Percentiles rank a stretch among this genome's conserved stretches.
Conservation (phyloP, 208 protist genomes). For the Lotmaria passim region DNA sequence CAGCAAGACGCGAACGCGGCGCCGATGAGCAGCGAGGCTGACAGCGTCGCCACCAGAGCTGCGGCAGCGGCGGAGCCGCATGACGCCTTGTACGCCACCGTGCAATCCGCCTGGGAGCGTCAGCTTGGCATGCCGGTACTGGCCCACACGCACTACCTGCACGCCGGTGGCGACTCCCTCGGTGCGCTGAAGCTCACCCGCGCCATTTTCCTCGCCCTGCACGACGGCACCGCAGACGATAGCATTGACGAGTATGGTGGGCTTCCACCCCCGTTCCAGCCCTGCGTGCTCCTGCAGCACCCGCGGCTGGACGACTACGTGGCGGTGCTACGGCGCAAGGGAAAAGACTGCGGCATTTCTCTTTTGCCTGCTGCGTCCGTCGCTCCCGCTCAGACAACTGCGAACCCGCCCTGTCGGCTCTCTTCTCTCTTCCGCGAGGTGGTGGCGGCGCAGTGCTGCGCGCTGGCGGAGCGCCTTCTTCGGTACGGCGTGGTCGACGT, state of each 20-base stretch:
- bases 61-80: background rate
- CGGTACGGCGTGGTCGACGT: constrained; percentile 33
- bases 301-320: constrained; percentile 52
- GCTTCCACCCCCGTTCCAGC: constrained; percentile 52
- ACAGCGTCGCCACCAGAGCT: too few relatives aligned
- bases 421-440: constrained; percentile 33
- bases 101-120: constrained; percentile 34
- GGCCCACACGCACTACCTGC: constrained; percentile 56
- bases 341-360: background rate
- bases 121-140: constrained; percentile 35
- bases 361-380: background rate
- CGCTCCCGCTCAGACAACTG: background rate
- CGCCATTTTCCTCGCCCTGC: constrained; percentile 46
- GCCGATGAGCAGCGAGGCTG: too few relatives aligned
- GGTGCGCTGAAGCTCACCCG: constrained; percentile 62
- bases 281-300: constrained; percentile 51
- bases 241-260: constrained; percentile 54
- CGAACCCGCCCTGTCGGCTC: background rate
- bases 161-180: constrained; percentile 66
- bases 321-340: constrained; percentile 17
- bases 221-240: constrained; percentile 34
- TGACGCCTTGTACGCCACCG: constrained; percentile 20
- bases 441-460: constrained; percentile 30
- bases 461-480: constrained; percentile 39
- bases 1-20: too few relatives aligned